Evolutionary conservation across 805 yeast genomes (phyloP), one percentile per base, ranked within the genome.

Genomic region (Kuraishia capsulata): DNA sequence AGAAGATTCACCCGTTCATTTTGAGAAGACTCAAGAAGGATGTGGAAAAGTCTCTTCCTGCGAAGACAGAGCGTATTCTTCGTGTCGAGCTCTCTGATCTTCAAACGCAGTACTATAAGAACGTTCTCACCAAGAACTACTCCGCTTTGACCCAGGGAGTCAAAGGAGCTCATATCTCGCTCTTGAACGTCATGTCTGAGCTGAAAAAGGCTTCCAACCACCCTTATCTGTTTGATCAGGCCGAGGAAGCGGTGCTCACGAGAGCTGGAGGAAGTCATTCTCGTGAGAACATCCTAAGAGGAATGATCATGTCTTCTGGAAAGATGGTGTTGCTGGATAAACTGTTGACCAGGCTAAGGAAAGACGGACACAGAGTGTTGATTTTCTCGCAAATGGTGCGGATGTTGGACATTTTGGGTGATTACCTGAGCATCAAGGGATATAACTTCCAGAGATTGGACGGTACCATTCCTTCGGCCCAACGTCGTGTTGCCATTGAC

Each of bases 331-430:
- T 92, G 35, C 65, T 92, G 37, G 99, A 92, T 61, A 89, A 92
- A 57, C 66, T 92, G 30, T 69, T 92, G 43, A 82, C 86, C 3
- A 71, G 95, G 45, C 69, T 92, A 53, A 76, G 78, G 44, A 82
- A 84, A 54, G 99, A 92, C 61, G 97, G 97, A 3, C 99, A 92
- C 55, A 71, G 99, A 45, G 98, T 92, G 3, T 69, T 92, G 40
- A 89, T 92, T 43, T 92, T 92, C 60, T 81, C 94, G 14, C 99
- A 92, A 58, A 92, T 92, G 99, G 99, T 92, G 20, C 70, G 96
- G 50, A 88, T 92, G 74, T 70, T 92, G 46, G 98, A 92, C 56
- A 92, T 92, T 30, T 64, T 92, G 45, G 97, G 97, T 23, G 99
- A 92, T 57, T 92, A 92, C 52, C 62, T 92, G 43, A 73, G 85